Percentiles rank a stretch among this genome's conserved stretches.
Conservation (phyloP, 306 rosid genomes). For the cucumber (Cucumis sativus) region DNA sequence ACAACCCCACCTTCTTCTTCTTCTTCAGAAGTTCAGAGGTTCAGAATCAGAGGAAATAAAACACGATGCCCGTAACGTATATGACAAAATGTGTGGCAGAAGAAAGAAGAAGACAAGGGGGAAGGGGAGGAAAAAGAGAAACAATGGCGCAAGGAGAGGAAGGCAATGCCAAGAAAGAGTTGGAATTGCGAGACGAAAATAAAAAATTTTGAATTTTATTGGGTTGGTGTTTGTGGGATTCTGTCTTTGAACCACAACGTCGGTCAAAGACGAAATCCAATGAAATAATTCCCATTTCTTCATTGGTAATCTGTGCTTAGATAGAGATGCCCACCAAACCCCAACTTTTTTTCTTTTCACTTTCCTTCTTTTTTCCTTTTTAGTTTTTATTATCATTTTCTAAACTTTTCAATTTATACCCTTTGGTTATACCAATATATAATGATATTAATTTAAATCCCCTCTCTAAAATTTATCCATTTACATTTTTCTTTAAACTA, state of each 20-base stretch:
- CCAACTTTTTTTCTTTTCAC: too few species aligned
- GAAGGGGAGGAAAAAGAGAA: not conserved
- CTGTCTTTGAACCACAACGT: not conserved
- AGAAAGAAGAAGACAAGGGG: not conserved
- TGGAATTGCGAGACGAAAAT: not conserved
- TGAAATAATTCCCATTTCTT: not conserved
- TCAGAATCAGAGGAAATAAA: not conserved
- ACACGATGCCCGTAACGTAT: not conserved
- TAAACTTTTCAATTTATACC: too few species aligned
- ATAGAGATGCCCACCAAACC: not conserved
- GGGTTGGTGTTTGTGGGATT: not conserved
- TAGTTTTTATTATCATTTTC: too few species aligned
- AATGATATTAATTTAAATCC: too few species aligned
- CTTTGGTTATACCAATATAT: too few species aligned
- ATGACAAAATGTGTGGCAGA: conserved; percentile 18
- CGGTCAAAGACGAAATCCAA: not conserved
- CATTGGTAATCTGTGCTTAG: not conserved
- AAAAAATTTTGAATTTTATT: not conserved
- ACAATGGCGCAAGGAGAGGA: not conserved
- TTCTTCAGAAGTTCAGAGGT: not conserved
- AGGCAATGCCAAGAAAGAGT: not conserved
- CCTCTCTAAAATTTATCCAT: too few species aligned
- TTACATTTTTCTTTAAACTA: too few species aligned
- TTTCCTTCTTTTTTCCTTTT: too few species aligned
- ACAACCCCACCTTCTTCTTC: not conserved